phyloP scores from a whole-genome alignment of 2,329 filamentous ascomycete species.

The Geosmithia flava region DNA sequence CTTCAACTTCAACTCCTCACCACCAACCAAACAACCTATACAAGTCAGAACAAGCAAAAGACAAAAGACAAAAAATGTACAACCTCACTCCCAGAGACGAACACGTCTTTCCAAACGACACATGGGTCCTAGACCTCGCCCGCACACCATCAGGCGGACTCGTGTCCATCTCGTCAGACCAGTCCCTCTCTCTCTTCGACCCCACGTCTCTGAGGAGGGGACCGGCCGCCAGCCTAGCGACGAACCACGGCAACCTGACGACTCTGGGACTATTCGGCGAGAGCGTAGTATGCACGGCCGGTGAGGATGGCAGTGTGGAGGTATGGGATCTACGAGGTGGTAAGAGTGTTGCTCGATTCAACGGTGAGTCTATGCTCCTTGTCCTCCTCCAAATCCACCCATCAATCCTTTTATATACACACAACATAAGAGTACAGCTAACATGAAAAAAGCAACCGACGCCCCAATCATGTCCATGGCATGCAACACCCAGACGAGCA shows the following conservation, averaged over 20 bases:
- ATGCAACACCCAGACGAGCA: constrained; percentile 40
- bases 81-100: constrained; percentile 17
- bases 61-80: constrained; percentile 14
- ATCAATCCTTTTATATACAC: neutral
- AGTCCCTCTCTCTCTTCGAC: constrained; percentile 55
- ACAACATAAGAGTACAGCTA: neutral
- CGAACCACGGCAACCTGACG: constrained; percentile 50
- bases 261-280: constrained; percentile 43
- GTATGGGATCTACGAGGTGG: constrained; percentile 51
- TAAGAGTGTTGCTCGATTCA: constrained; percentile 29
- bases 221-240: constrained; percentile 32
- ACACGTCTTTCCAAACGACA: constrained; percentile 19
- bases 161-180: constrained; percentile 57
- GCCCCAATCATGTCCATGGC: constrained; percentile 53
- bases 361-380: constrained; percentile 21
- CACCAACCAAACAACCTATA: no score
- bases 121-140: constrained; percentile 47
- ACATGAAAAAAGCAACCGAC: constrained; percentile 22
- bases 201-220: constrained; percentile 36
- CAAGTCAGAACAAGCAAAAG: no score
- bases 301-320: constrained; percentile 55
- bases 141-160: constrained; percentile 34
- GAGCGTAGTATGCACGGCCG: constrained; percentile 53
- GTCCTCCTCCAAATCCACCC: neutral
- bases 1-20: no score